Conservation (phyloP, 371 early-diverging fungal species). For the Syncephalastrum contaminatum region DNA sequence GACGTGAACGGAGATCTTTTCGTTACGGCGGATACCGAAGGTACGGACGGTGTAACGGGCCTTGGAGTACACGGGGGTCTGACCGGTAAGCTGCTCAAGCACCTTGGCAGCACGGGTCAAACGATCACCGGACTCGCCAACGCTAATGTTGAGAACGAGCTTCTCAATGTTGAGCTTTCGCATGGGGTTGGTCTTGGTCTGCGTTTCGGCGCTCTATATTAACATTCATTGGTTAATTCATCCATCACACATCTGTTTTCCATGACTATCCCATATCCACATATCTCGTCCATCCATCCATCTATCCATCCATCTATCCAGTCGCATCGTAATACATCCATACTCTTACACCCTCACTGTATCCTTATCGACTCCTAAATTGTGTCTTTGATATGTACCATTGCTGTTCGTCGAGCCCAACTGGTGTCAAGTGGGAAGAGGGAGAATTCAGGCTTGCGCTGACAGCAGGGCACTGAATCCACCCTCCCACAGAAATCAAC, state of each 20-base stretch:
- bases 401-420: constrained; percentile 6
- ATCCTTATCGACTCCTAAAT: too few species aligned
- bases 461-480: too few species aligned
- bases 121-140: constrained; percentile 98
- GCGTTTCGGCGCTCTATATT: constrained; percentile 46
- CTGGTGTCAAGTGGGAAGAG: too few species aligned
- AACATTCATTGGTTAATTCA: constrained; percentile 16
- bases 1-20: constrained; percentile 99
- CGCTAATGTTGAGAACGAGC: constrained; percentile 97
- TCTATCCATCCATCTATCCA: not conserved
- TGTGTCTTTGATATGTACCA: constrained; percentile 5
- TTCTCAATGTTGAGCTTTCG: constrained; percentile 94
- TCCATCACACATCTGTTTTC: constrained; percentile 5
- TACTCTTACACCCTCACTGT: too few species aligned
- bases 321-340: too few species aligned
- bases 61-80: constrained; percentile 99
- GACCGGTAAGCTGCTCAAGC: constrained; percentile 99
- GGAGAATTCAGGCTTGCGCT: too few species aligned
- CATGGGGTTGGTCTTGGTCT: constrained; percentile 84
- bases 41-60: constrained; percentile 99
- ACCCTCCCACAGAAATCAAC: too few species aligned
- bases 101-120: constrained; percentile 99
- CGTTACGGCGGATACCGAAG: constrained; percentile 99
- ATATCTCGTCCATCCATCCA: constrained; percentile 10
- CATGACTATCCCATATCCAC: not conserved